Conservation (phyloP, 768 basidiomycete species). For the Boletus vermiculosoides region DNA sequence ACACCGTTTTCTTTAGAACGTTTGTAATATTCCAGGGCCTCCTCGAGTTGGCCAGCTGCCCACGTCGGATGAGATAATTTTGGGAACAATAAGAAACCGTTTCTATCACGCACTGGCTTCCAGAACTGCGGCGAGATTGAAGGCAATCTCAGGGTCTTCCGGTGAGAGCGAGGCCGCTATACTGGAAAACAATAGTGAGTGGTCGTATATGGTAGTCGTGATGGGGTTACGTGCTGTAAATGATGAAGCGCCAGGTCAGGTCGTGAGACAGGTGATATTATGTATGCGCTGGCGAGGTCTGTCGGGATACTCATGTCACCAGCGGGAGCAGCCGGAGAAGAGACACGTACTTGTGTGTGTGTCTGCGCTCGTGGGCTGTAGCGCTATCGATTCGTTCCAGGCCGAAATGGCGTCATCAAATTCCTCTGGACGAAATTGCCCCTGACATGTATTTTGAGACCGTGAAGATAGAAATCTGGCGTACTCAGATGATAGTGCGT, state of each 20-base stretch:
- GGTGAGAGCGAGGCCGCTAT: slow-evolving; percentile 81
- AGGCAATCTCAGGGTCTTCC: slow-evolving; percentile 88
- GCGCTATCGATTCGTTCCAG: slow-evolving; percentile 81
- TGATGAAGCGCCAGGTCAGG: slow-evolving; percentile 88
- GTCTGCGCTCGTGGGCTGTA: slow-evolving; percentile 83
- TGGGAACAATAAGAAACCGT: slow-evolving; percentile 35
- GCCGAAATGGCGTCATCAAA: slow-evolving; percentile 81
- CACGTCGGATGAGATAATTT: slow-evolving; percentile 31
- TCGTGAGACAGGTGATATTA: slow-evolving; percentile 73
- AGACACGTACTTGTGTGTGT: slow-evolving; percentile 75
- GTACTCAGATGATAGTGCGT: slow-evolving; percentile 87
- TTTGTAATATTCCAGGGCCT: slow-evolving; percentile 80
- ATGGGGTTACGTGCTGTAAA: slow-evolving; percentile 55
- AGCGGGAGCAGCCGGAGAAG: slow-evolving; percentile 18
- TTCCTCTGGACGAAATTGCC: slow-evolving; percentile 56
- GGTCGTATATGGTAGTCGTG: slow-evolving; percentile 29
- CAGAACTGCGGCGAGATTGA: slow-evolving; percentile 87
- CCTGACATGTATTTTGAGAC: slow-evolving; percentile 17
- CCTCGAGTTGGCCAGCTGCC: slow-evolving; percentile 74
- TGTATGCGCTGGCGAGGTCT: slow-evolving; percentile 90
- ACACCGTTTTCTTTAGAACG: slow-evolving; percentile 75
- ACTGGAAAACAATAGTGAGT: slow-evolving; percentile 46
- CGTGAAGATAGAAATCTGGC: slow-evolving; percentile 30
- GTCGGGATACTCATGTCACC: slow-evolving; percentile 25
- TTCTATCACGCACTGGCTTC: slow-evolving; percentile 69